phyloP scores from a whole-genome alignment of 2,329 filamentous ascomycete genomes.

The Proliferodiscus dingleyae region DNA sequence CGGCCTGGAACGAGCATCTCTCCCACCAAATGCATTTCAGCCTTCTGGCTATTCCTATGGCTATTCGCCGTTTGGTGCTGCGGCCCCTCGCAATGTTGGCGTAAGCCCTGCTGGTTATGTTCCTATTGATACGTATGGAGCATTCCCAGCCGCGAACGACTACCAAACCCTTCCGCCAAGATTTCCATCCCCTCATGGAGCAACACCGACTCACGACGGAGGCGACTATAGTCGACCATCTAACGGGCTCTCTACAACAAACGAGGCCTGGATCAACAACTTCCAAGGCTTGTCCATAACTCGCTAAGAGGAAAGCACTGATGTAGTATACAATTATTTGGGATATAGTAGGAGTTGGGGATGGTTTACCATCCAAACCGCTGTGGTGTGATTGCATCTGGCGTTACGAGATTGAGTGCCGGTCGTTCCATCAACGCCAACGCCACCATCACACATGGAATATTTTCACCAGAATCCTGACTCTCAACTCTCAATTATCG shows the following conservation, averaged over 20 bases:
- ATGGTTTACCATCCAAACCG: neutral
- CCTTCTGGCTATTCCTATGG: constrained; percentile 36
- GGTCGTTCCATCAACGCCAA: neutral
- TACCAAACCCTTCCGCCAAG: constrained; percentile 45
- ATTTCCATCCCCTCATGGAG: constrained; percentile 40
- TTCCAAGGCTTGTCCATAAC: constrained; percentile 70
- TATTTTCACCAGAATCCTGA: neutral
- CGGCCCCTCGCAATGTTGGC: constrained; percentile 33
- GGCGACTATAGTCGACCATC: constrained; percentile 41
- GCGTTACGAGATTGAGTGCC: neutral
- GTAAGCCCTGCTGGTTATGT: constrained; percentile 33
- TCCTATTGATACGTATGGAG: constrained; percentile 40
- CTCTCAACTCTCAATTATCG: neutral
- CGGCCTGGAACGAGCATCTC: constrained; percentile 37
- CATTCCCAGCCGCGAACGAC: constrained; percentile 38
- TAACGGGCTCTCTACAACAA: constrained; percentile 32
- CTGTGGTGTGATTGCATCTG: neutral
- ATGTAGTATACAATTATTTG: neutral
- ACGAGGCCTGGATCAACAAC: constrained; percentile 52
- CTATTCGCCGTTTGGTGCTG: constrained; percentile 41
- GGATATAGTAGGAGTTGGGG: neutral
- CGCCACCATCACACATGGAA: neutral
- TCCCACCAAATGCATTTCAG: constrained; percentile 36
- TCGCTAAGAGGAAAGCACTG: constrained; percentile 17
- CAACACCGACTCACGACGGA: constrained; percentile 34